phyloP scores from a whole-genome alignment of 805 yeast species.

The Starmerella geochares region DNA sequence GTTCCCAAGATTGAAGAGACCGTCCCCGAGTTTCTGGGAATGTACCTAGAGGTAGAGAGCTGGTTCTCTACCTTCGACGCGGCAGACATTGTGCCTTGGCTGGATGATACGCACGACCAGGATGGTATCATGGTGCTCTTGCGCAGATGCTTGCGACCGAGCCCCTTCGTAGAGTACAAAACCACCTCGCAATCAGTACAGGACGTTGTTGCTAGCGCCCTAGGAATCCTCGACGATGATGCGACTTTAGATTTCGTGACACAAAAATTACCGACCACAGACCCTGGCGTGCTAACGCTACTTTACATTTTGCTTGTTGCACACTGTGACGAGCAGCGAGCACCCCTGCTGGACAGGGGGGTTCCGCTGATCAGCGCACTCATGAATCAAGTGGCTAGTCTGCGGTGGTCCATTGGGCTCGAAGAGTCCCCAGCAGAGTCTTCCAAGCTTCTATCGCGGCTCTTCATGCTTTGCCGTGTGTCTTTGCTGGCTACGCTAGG shows the following conservation, averaged over 20 bases:
- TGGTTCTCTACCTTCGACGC: conserved; percentile 16
- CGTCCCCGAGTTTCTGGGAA: conserved; percentile 18
- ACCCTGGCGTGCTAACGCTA: conserved; percentile 11
- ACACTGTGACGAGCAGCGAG: neutral
- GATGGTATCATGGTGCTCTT: neutral
- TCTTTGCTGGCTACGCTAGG: conserved; percentile 49
- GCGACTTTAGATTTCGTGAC: neutral
- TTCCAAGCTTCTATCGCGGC: conserved; percentile 2
- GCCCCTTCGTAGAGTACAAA: neutral
- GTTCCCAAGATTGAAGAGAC: conserved; percentile 22
- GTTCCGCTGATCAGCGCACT: conserved; percentile 11
- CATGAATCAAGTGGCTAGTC: conserved; percentile 13
- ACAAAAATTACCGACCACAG: neutral
- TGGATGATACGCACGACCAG: neutral
- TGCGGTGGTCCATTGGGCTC: conserved; percentile 20
- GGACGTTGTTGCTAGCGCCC: neutral
- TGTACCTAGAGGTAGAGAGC: conserved; percentile 18
- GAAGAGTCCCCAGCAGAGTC: conserved; percentile 7
- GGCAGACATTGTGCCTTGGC: conserved; percentile 2
- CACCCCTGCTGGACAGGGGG: conserved; percentile 10
- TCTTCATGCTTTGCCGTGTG: conserved; percentile 15
- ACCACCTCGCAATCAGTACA: neutral
- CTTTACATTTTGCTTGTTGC: conserved; percentile 10
- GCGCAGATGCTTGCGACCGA: neutral
- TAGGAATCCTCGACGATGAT: neutral